Evolutionary conservation across 2,329 filamentous ascomycete genomes (phyloP).

Genomic region (Escovopsis sp.): DNA sequence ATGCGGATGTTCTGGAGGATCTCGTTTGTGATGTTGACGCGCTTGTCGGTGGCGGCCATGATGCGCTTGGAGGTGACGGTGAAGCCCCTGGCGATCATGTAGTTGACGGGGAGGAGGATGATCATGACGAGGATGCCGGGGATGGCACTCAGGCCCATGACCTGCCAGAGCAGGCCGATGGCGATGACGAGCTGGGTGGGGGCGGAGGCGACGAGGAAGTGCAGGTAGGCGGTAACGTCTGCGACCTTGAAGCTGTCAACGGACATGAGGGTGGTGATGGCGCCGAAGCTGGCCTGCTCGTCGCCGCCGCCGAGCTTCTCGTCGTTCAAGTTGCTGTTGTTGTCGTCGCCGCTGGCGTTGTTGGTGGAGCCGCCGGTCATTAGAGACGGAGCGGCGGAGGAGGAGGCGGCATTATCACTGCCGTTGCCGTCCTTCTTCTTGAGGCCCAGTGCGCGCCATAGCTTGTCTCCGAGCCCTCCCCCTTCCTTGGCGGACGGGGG

Average conservation of each 20-base stretch:
- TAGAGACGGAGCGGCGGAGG: slow-evolving; percentile 19
- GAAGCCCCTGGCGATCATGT: slow-evolving; percentile 76
- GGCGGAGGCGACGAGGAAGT: slow-evolving; percentile 86
- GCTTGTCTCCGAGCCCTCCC: slow-evolving; percentile 28
- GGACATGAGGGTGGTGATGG: slow-evolving; percentile 99
- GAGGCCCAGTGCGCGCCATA: slow-evolving; percentile 44
- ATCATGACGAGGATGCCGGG: slow-evolving; percentile 87
- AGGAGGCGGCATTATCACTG: slow-evolving; percentile 25
- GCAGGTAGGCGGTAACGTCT: slow-evolving; percentile 85
- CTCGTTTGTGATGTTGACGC: slow-evolving; percentile 94
- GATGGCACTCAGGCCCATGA: slow-evolving; percentile 86
- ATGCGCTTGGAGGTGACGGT: slow-evolving; percentile 78
- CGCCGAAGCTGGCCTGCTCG: slow-evolving; percentile 78
- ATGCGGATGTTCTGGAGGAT: slow-evolving; percentile 95
- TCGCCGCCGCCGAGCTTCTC: slow-evolving; percentile 31
- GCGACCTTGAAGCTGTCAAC: slow-evolving; percentile 98
- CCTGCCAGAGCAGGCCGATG: slow-evolving; percentile 67
- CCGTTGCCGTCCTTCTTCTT: slow-evolving; percentile 32
- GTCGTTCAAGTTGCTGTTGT: slow-evolving; percentile 5
- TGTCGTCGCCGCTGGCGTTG: no score
- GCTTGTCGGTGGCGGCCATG: slow-evolving; percentile 82
- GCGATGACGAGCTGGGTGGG: slow-evolving; percentile 79
- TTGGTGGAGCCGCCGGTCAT: slow-evolving; percentile 15
- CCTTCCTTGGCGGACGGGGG: slow-evolving; percentile 9
- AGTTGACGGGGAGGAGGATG: slow-evolving; percentile 77